Base-by-base conservation (phyloP, 371 early-diverging fungal species). In the Saksenaea oblongispora region DNA sequence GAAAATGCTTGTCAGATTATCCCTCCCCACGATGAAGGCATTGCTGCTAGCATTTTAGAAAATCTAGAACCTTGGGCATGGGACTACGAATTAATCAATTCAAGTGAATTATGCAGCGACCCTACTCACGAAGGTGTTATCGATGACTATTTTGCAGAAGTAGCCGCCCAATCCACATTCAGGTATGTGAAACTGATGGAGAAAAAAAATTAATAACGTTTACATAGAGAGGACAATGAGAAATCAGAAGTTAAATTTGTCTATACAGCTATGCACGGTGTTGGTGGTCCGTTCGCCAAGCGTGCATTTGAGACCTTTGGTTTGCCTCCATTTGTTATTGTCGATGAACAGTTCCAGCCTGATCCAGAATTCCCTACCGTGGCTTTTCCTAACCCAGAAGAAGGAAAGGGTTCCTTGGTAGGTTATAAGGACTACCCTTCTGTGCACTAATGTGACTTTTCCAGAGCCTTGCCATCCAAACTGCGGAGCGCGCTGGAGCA, bases 221-320 rank as follows among this genome's bases (percentile, higher is more conserved):
- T 42, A 10, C 15, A 66, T 47, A 80, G 73, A n/a, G 66, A 72
- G 4, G 84, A 78, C 37, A 87, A 90, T 59, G 63, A 70, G 24
- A 64, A 68, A 5, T 74, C 85, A 0, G 62, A 78, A 31, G 75
- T 90, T 56, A 86, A 87, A 68, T 85, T 93, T 70, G 92, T 90
- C 13, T 97, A 98, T 74, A 98, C 97, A 9, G 90, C 98, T 26
- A 95, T 98, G 96, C 98, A 98, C 66, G 98, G 98, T 57, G 95
- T 98, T 26, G 98, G 98, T 10, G 74, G 83, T 9, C 87, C 86
- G 2, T 92, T 87, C 74, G 94, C 93, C 1, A 73, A 82, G 14
- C 80, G 84, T 35, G 87, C 90, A 14, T 85, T 95, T 67, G 84
- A 86, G 51, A 66, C 67, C 5, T 91, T 95, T 68, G 84, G 84